Percentiles rank a stretch among this genome's conserved stretches.
phyloP scores from a whole-genome alignment of 257 asterid species.

The Eustoma russellianum region DNA sequence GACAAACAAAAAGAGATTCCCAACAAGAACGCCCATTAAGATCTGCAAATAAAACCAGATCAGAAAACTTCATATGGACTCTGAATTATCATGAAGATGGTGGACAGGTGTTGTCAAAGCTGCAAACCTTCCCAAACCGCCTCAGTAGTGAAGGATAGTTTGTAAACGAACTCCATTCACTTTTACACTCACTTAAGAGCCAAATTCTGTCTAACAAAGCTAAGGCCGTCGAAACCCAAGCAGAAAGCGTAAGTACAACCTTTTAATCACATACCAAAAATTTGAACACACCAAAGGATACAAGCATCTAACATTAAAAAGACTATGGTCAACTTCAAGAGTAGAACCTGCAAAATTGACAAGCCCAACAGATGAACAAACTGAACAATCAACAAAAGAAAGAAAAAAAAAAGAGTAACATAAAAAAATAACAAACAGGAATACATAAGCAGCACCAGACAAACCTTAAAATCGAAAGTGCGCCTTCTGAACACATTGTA shows the following conservation, averaged over 20 bases:
- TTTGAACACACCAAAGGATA: conserved; percentile 48
- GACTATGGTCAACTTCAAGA: conserved; percentile 45
- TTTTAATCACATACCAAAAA: not conserved
- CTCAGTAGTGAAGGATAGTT: conserved; percentile 27
- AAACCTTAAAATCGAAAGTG: conserved; percentile 41
- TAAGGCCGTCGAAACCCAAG: conserved; percentile 24
- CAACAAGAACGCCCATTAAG: conserved; percentile 39
- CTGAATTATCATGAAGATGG: not conserved
- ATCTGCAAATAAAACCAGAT: conserved; percentile 26
- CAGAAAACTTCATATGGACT: not conserved
- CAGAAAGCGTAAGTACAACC: not conserved
- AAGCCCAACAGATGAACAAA: not conserved
- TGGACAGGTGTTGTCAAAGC: not conserved
- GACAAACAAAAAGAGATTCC: conserved; percentile 40
- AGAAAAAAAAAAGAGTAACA: not conserved
- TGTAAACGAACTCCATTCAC: conserved; percentile 23
- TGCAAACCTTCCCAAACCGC: conserved; percentile 45
- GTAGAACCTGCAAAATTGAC: conserved; percentile 40
- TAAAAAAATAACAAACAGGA: not conserved
- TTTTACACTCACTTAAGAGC: conserved; percentile 33
- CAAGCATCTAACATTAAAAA: conserved; percentile 61
- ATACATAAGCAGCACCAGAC: not conserved
- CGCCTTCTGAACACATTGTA: conserved; percentile 43
- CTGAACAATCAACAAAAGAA: not conserved
- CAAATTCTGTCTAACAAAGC: conserved; percentile 45